Evolutionary conservation across 116 monocot genomes (phyloP).

Genomic region (Posidonia oceanica): DNA sequence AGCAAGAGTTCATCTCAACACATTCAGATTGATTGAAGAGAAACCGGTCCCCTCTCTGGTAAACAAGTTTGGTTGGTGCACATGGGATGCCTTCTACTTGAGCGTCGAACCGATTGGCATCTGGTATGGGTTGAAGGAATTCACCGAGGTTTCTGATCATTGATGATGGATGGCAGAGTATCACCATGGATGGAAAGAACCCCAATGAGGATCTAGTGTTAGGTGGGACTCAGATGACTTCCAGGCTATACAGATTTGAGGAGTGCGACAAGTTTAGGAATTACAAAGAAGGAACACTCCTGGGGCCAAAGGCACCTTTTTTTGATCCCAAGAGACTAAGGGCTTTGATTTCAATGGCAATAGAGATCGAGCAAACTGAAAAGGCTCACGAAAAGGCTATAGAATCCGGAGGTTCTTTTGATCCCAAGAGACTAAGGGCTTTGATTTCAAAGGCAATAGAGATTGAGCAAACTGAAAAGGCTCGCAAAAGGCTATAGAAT

Average conservation of each 20-base stretch:
- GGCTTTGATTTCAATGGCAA: no score
- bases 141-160: background rate
- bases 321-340: slow-evolving; percentile 24
- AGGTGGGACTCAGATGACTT: slow-evolving; percentile 5
- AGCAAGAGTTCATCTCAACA: slow-evolving; percentile 29
- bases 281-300: slow-evolving; percentile 21
- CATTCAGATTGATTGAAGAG: slow-evolving; percentile 37
- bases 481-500: no score
- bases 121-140: slow-evolving; percentile 21
- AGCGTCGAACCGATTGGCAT: slow-evolving; percentile 33
- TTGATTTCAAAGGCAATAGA: no score
- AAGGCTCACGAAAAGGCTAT: no score
- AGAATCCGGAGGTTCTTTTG: no score
- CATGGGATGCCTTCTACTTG: slow-evolving; percentile 56
- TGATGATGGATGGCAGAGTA: no score
- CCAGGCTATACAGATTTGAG: slow-evolving; percentile 28
- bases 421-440: no score
- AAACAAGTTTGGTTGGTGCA: slow-evolving; percentile 57
- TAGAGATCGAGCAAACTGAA: no score
- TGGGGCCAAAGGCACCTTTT: slow-evolving; percentile 10
- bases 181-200: no score
- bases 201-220: no score
- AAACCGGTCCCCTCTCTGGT: slow-evolving; percentile 26
- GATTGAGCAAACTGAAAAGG: no score
- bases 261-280: slow-evolving; percentile 26